Evolutionary conservation across 2,329 filamentous ascomycete genomes (phyloP), one percentile per base, ranked within the genome.

Genomic region (Diaporthe citriasiana): DNA sequence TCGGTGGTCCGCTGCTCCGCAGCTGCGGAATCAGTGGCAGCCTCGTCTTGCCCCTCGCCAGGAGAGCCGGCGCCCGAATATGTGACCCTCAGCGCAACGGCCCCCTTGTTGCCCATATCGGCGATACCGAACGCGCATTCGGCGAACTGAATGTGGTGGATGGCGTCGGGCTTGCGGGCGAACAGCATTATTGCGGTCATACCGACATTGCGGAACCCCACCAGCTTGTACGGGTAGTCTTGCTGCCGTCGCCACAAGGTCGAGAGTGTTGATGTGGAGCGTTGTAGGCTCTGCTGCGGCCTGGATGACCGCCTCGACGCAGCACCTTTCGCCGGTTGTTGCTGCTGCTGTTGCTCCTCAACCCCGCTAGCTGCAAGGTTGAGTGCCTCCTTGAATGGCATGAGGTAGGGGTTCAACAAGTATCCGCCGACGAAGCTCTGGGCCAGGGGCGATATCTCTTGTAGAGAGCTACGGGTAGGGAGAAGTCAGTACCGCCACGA

Each of bases 71-170:
- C 56, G 19, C 79, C 79, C 25, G 83, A 79, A 78, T 94, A 93
- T 19, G 90, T 87, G 56, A 97, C 83, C 45, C 95, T 89, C 75
- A 96, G 87, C 0, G 93, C 97, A 0, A 97, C 93, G 4, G 95
- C 96, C 40, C 96, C 97, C 84, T 99, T 99, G 83, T 98, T 98
- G 22, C 95, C 97, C 93, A 98, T 97, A 66, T 96, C 93, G 73
- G 92, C 92, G 0, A 95, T 83, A 0, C 97, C 97, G 65, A 98
- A 93, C 0, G 97, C 95, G 2, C 95, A 93, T 70, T 93, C 94
- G 2, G 93, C 94, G n/a, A 90, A 92, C 77, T 94, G 89, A n/a
- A 97, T 85, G 79, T 89, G 86, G 70, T 85, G 85, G 69, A 98
- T 85, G 33, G 88, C 86, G 12, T 87, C 83, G 0, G 89, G 86